phyloP scores from a whole-genome alignment of 164 flowering plant genomes.

The Paratinospora sagittata region DNA sequence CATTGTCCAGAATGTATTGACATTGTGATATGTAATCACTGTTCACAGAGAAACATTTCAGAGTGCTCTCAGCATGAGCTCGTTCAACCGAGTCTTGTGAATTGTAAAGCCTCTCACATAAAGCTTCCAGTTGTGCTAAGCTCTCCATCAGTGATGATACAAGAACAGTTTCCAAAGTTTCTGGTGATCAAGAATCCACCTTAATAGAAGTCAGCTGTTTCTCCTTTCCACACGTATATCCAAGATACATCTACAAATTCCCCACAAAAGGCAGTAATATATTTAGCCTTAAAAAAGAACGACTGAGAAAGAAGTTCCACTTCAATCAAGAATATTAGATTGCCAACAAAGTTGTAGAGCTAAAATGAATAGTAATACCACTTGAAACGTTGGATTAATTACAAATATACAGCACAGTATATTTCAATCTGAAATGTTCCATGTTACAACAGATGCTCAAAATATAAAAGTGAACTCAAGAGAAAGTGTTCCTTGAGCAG shows the following conservation, averaged over 20 bases:
- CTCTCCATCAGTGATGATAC: conserved; percentile 57
- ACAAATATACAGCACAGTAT: conserved; percentile 29
- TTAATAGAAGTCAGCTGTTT: conserved; percentile 22
- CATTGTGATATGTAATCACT: conserved; percentile 92
- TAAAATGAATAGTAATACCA: conserved; percentile 21
- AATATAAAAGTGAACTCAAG: conserved; percentile 27
- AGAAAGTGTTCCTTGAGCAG: conserved; percentile 14
- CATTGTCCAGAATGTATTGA: conserved; percentile 91
- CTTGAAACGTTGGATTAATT: conserved; percentile 25
- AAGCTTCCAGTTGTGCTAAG: conserved; percentile 84
- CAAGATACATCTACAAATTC: conserved; percentile 33
- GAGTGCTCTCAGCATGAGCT: conserved; percentile 87
- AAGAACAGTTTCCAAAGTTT: conserved; percentile 21
- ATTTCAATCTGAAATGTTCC: conserved; percentile 30
- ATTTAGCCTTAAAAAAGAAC: conserved; percentile 11
- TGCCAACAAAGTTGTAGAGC: conserved; percentile 17
- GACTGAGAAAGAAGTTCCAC: conserved; percentile 8
- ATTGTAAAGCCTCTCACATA: conserved; percentile 97
- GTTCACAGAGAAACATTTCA: conserved; percentile 85
- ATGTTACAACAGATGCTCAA: conserved; percentile 33
- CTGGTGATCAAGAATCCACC: conserved; percentile 32
- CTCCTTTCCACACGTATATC: conserved; percentile 27
- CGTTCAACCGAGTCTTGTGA: conserved; percentile 91
- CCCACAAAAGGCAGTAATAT: conserved; percentile 27
- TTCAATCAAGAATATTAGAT: conserved; percentile 19